Conservation (phyloP, 2,329 filamentous ascomycete genomes). For the Colletotrichum costaricense region DNA sequence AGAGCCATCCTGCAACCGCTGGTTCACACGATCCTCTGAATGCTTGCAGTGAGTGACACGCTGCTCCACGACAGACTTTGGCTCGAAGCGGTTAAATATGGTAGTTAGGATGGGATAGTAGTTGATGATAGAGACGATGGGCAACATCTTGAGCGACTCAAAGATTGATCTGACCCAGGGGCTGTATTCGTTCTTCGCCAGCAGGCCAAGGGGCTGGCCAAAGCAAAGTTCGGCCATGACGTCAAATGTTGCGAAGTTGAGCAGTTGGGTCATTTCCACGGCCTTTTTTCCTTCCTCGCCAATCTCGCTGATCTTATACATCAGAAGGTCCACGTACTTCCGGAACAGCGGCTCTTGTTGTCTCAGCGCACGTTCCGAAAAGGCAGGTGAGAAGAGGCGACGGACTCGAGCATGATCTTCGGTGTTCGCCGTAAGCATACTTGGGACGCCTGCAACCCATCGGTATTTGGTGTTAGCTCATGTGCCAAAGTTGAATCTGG, state of each 20-base stretch:
- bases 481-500: neutral
- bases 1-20: conserved; percentile 41
- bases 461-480: neutral
- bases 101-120: conserved; percentile 39
- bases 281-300: conserved; percentile 19
- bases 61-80: conserved; percentile 38
- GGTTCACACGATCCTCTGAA: conserved; percentile 42
- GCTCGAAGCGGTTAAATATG: conserved; percentile 39
- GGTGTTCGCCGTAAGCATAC: conserved; percentile 36
- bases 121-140: conserved; percentile 39
- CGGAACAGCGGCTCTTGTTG: conserved; percentile 43
- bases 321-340: conserved; percentile 50
- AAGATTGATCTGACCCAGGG: conserved; percentile 39
- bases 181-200: conserved; percentile 37
- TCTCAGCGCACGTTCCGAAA: conserved; percentile 38
- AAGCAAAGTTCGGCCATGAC: conserved; percentile 40
- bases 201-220: conserved; percentile 35
- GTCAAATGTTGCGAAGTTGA: conserved; percentile 39
- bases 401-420: conserved; percentile 37
- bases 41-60: conserved; percentile 38
- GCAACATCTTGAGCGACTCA: conserved; percentile 40
- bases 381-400: conserved; percentile 38
- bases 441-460: conserved; percentile 18
- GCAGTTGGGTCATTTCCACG: conserved; percentile 37
- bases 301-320: conserved; percentile 48